Conservation (phyloP, 2,329 filamentous ascomycete species). For the Cephalotrichum gorgonifer region DNA sequence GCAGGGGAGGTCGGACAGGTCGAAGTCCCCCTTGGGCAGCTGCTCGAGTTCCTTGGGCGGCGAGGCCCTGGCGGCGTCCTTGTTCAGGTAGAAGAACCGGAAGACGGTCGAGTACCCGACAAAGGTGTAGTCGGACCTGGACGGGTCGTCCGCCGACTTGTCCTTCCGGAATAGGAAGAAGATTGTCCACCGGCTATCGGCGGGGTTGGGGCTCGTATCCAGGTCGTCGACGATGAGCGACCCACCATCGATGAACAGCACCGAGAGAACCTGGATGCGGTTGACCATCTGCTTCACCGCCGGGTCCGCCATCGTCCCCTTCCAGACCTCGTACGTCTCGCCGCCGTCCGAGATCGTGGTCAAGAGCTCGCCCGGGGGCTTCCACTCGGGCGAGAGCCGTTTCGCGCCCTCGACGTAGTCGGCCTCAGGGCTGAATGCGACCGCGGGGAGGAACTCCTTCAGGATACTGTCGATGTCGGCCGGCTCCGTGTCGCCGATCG, state of each 20-base stretch:
- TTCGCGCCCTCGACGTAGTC: slow-evolving; percentile 53
- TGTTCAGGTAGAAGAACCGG: slow-evolving; percentile 59
- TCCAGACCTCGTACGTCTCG: slow-evolving; percentile 75
- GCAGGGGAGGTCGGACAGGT: slow-evolving; percentile 52
- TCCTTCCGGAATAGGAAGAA: slow-evolving; percentile 73
- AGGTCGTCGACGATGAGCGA: slow-evolving; percentile 49
- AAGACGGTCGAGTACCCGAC: slow-evolving; percentile 88
- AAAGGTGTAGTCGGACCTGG: slow-evolving; percentile 60
- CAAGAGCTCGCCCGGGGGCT: slow-evolving; percentile 66
- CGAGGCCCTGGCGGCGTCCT: background rate
- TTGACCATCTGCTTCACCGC: slow-evolving; percentile 61
- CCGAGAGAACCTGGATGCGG: slow-evolving; percentile 73
- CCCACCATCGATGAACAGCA: slow-evolving; percentile 91
- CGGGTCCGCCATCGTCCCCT: slow-evolving; percentile 60
- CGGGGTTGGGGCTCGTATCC: slow-evolving; percentile 46
- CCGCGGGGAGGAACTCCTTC: slow-evolving; percentile 59
- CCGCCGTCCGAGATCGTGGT: slow-evolving; percentile 51
- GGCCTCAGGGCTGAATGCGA: slow-evolving; percentile 52
- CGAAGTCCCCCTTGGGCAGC: slow-evolving; percentile 30
- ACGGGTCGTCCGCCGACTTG: slow-evolving; percentile 24
- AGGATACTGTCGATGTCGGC: slow-evolving; percentile 58
- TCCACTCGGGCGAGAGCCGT: slow-evolving; percentile 35
- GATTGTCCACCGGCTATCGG: slow-evolving; percentile 72
- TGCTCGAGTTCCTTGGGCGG: slow-evolving; percentile 6
- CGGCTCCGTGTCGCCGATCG: slow-evolving; percentile 57